Percentiles rank a stretch among this genome's conserved stretches.
Conservation (phyloP, 257 asterid species). For the Solanum etuberosum region DNA sequence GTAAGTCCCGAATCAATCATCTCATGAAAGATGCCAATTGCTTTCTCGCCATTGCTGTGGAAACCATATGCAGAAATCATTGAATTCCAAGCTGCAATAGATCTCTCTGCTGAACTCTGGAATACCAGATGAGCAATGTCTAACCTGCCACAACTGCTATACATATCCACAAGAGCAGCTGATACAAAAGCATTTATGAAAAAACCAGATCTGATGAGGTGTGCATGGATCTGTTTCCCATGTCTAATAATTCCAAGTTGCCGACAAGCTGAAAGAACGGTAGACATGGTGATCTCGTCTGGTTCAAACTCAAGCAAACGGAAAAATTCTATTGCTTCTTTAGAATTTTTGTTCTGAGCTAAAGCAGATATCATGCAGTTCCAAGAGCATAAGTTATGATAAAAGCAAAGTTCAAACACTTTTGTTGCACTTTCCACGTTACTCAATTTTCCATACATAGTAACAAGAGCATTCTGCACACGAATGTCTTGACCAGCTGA, state of each 20-base stretch:
- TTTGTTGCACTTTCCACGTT: constrained; percentile 39
- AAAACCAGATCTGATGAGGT: constrained; percentile 24
- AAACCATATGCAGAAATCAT: constrained; percentile 55
- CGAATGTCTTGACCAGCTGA: constrained; percentile 19
- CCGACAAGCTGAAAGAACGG: constrained; percentile 52
- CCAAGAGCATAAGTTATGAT: constrained; percentile 58
- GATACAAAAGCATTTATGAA: constrained; percentile 32
- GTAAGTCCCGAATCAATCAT: constrained; percentile 29
- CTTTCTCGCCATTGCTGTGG: constrained; percentile 35
- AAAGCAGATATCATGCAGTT: constrained; percentile 49
- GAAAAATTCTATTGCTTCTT: constrained; percentile 36
- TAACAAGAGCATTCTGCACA: constrained; percentile 46
- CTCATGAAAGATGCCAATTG: constrained; percentile 33
- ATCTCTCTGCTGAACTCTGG: constrained; percentile 16
- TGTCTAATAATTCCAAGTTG: constrained; percentile 37
- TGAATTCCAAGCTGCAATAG: constrained; percentile 52
- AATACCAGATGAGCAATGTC: constrained; percentile 42
- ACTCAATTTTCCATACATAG: constrained; percentile 64
- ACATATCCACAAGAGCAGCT: constrained; percentile 54
- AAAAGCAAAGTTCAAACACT: constrained; percentile 31
- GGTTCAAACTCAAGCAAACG: constrained; percentile 48
- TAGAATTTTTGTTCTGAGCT: constrained; percentile 56
- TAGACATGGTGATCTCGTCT: constrained; percentile 47
- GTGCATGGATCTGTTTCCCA: constrained; percentile 62
- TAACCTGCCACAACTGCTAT: constrained; percentile 58